These are phyloP conservation scores for Xylaria venustula DNA, from an alignment of 495 filamentous ascomycete species.

Conservation along the genomic window DNA sequence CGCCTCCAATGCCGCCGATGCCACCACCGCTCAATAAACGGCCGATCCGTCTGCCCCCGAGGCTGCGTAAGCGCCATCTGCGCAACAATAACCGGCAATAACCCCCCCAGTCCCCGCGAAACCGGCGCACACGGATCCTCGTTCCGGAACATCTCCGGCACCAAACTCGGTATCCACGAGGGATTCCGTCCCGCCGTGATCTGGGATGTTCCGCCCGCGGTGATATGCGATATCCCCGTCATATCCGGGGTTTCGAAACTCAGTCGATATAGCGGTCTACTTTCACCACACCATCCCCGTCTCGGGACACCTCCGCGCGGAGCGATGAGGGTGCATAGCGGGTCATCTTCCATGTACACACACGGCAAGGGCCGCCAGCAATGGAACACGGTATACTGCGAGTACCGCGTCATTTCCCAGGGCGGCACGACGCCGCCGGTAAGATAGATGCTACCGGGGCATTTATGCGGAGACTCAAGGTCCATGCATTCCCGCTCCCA, in stretches of 20 bases:
- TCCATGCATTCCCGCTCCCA: slow-evolving; percentile 14
- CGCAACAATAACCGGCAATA: slow-evolving; percentile 28
- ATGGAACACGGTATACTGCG: slow-evolving; percentile 24
- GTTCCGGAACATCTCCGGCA: slow-evolving; percentile 28
- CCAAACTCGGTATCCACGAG: slow-evolving; percentile 34
- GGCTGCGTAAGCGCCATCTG: slow-evolving; percentile 27
- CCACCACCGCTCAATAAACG: slow-evolving; percentile 1
- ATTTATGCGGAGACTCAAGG: background rate
- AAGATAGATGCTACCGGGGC: slow-evolving; percentile 16
- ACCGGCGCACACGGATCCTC: background rate
- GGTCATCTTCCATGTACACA: slow-evolving; percentile 25
- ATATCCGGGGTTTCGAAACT: slow-evolving; percentile 15
- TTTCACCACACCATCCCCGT: no score
- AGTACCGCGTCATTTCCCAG: background rate
- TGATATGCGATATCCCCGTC: slow-evolving; percentile 16
- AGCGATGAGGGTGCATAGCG: slow-evolving; percentile 12
- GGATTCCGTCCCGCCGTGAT: slow-evolving; percentile 21
- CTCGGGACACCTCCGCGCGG: background rate
- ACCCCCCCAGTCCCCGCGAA: slow-evolving; percentile 28
- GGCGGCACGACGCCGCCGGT: background rate
- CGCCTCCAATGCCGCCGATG: background rate
- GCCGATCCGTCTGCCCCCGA: background rate
- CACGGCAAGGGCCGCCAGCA: slow-evolving; percentile 35
- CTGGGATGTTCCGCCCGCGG: background rate
- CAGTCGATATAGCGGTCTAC: slow-evolving; percentile 1